Evolutionary conservation across 2,329 filamentous ascomycete genomes (phyloP).

Genomic region (Sclerotinia subarctica): DNA sequence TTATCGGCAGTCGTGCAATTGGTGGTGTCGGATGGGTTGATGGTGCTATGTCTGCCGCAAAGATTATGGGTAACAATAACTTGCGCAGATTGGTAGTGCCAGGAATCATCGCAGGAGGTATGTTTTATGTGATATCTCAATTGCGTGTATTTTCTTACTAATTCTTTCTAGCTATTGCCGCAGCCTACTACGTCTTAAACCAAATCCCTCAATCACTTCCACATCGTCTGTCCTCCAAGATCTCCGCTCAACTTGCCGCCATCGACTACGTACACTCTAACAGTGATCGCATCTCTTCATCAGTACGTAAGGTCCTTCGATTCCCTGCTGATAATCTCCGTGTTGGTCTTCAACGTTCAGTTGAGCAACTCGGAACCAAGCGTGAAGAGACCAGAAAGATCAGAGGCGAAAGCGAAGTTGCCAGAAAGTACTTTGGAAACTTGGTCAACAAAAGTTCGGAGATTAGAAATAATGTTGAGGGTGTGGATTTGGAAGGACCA

Average conservation of each 20-base stretch:
- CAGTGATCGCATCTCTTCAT: slow-evolving; percentile 74
- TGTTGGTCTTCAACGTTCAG: slow-evolving; percentile 75
- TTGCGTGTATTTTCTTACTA: slow-evolving; percentile 36
- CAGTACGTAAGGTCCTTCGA: slow-evolving; percentile 85
- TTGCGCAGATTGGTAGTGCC: slow-evolving; percentile 77
- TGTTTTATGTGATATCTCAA: slow-evolving; percentile 41
- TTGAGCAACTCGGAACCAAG: slow-evolving; percentile 76
- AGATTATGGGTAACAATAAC: slow-evolving; percentile 76
- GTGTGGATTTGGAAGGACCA: slow-evolving; percentile 38
- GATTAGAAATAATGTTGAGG: slow-evolving; percentile 44
- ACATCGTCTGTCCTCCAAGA: slow-evolving; percentile 78
- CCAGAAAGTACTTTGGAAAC: slow-evolving; percentile 85
- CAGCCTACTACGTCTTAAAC: slow-evolving; percentile 74
- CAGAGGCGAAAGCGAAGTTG: slow-evolving; percentile 78
- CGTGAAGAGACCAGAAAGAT: slow-evolving; percentile 82
- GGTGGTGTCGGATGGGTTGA: slow-evolving; percentile 88
- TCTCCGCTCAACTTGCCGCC: slow-evolving; percentile 72
- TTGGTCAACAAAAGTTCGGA: slow-evolving; percentile 65
- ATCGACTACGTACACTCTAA: slow-evolving; percentile 94
- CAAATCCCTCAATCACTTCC: slow-evolving; percentile 89
- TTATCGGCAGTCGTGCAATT: slow-evolving; percentile 76
- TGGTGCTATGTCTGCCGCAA: slow-evolving; percentile 76
- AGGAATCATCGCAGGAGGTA: slow-evolving; percentile 74
- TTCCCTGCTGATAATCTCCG: slow-evolving; percentile 84
- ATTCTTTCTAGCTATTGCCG: slow-evolving; percentile 59